Conservation (phyloP, 2,329 filamentous ascomycete species). For the Ophiosphaerella narmari region DNA sequence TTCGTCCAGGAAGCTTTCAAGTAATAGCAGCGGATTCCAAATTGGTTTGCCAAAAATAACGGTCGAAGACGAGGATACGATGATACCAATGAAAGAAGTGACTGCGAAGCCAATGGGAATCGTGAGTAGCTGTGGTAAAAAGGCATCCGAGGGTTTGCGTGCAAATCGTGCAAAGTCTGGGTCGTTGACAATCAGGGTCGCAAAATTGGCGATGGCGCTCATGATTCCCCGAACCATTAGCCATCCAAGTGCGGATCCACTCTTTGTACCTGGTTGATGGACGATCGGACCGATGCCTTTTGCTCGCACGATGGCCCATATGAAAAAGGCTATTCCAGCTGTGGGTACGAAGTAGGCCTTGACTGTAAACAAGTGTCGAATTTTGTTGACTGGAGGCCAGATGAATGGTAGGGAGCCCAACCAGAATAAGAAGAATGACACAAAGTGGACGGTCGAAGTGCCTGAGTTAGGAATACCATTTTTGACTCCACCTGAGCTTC, state of each 20-base stretch:
- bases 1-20: slow-evolving; percentile 50
- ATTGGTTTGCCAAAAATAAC: slow-evolving; percentile 50
- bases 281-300: slow-evolving; percentile 84
- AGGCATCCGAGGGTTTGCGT: slow-evolving; percentile 71
- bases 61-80: slow-evolving; percentile 53
- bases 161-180: slow-evolving; percentile 88
- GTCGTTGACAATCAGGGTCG: slow-evolving; percentile 78
- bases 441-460: slow-evolving; percentile 74
- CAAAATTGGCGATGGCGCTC: slow-evolving; percentile 88
- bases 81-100: slow-evolving; percentile 76
- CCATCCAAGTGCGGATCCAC: slow-evolving; percentile 77
- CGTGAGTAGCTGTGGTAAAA: slow-evolving; percentile 75
- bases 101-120: slow-evolving; percentile 59
- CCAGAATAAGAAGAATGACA: slow-evolving; percentile 89
- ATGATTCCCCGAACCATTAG: slow-evolving; percentile 83
- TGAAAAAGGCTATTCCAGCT: slow-evolving; percentile 84
- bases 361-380: slow-evolving; percentile 87
- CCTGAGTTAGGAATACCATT: slow-evolving; percentile 72
- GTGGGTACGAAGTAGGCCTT: slow-evolving; percentile 84
- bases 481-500: slow-evolving; percentile 55
- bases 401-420: slow-evolving; percentile 77
- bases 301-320: slow-evolving; percentile 82
- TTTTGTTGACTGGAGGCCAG: slow-evolving; percentile 87
- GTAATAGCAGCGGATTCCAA: slow-evolving; percentile 50
- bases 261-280: slow-evolving; percentile 64